Conservation (phyloP, 1,139 yeast species). For the Lodderomyces jiufengensis region DNA sequence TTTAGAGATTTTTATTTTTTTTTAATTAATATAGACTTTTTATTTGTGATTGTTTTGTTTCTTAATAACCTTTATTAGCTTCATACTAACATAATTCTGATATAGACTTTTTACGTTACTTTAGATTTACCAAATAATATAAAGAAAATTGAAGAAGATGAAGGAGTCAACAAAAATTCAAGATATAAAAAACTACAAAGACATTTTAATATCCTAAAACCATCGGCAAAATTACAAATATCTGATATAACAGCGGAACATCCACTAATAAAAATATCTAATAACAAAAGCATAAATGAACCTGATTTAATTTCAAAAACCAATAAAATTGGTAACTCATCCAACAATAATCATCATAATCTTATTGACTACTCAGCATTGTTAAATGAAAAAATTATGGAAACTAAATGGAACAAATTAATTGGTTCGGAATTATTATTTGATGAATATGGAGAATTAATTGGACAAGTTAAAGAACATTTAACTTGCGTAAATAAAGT, state of each 20-base stretch:
- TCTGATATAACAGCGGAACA: constrained; percentile 31
- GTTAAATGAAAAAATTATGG: constrained; percentile 51
- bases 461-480: constrained; percentile 44
- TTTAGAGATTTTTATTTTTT: no score
- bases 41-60: constrained; percentile 1
- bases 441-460: constrained; percentile 53
- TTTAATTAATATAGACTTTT: no score
- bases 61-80: not conserved
- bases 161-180: constrained; percentile 6
- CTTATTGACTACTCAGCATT: constrained; percentile 29
- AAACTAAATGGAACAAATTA: constrained; percentile 73
- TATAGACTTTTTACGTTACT: constrained; percentile 34
- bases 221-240: constrained; percentile 41
- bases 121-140: constrained; percentile 37
- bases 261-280: constrained; percentile 39
- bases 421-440: constrained; percentile 79
- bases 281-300: constrained; percentile 18
- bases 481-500: constrained; percentile 2
- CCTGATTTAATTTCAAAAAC: not conserved
- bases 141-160: constrained; percentile 10
- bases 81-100: constrained; percentile 19
- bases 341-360: not conserved
- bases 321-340: constrained; percentile 1
- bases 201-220: constrained; percentile 27
- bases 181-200: constrained; percentile 10